These are phyloP conservation scores for Xylaria acuta DNA, from an alignment of 495 filamentous ascomycete species.

Conservation along the genomic window DNA sequence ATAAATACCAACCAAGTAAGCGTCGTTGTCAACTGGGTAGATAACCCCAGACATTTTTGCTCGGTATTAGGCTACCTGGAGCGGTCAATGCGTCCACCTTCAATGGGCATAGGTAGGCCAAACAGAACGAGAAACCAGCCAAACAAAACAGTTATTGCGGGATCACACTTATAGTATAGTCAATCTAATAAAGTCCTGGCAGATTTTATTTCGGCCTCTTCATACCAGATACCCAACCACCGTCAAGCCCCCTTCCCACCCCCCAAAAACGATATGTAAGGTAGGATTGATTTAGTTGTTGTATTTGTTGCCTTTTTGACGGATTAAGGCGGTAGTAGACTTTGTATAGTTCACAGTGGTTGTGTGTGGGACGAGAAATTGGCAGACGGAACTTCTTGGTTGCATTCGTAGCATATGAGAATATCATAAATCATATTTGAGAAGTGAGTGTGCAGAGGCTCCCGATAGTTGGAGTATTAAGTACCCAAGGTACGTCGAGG, in stretches of 20 bases:
- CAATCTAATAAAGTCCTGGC: background rate
- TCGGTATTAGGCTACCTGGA: conserved; percentile 1
- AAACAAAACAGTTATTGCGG: background rate
- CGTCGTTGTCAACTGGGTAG: too few relatives aligned
- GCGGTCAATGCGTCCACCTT: background rate
- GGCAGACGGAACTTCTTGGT: background rate
- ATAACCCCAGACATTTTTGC: background rate
- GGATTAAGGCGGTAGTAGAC: background rate
- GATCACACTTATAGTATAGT: background rate
- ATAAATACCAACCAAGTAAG: background rate
- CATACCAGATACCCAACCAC: background rate
- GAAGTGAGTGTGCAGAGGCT: background rate
- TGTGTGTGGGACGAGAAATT: background rate
- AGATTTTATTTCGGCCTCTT: background rate
- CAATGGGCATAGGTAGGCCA: background rate
- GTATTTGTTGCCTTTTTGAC: background rate
- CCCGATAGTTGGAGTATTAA: conserved; percentile 16
- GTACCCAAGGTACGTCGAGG: background rate
- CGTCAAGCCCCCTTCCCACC: background rate
- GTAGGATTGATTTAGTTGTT: background rate
- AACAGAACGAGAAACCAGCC: background rate
- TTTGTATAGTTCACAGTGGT: background rate
- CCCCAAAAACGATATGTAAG: background rate
- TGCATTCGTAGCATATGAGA: background rate
- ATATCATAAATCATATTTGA: background rate